These are phyloP conservation scores for Cupressus sempervirens DNA, from an alignment of 75 land plant genomes.

Conservation along the genomic window DNA sequence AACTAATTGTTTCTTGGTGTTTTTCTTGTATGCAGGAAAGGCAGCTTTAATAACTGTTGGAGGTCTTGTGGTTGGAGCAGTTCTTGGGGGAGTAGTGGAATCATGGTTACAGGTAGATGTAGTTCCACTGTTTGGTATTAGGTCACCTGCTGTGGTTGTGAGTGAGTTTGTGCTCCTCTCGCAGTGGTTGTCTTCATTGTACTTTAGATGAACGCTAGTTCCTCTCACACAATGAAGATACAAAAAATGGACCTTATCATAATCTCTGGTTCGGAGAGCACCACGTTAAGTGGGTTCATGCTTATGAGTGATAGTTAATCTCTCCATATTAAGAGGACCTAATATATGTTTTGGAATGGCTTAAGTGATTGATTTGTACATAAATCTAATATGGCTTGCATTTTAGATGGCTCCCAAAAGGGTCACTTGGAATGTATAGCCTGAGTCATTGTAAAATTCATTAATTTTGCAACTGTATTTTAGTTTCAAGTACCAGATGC, in stretches of 20 bases:
- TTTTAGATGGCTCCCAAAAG: conserved; percentile 7
- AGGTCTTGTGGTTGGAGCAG: conserved; percentile 80
- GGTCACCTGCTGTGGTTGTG: conserved; percentile 76
- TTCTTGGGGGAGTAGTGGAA: conserved; percentile 78
- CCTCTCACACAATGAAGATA: neutral
- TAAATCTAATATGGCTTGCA: neutral
- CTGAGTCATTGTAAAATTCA: neutral
- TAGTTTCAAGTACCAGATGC: neutral
- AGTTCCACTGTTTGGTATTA: conserved; percentile 82
- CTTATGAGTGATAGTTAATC: conserved; percentile 1
- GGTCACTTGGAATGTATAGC: conserved; percentile 6
- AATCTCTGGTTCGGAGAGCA: no score
- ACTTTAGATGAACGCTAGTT: conserved; percentile 20
- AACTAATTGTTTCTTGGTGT: neutral
- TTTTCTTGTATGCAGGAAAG: conserved; percentile 56
- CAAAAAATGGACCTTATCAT: conserved; percentile 2
- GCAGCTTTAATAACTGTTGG: conserved; percentile 71
- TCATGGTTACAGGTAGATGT: conserved; percentile 96
- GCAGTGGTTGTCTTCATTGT: conserved; percentile 76
- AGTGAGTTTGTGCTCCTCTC: conserved; percentile 89
- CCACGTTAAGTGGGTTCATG: neutral
- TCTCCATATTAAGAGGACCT: neutral
- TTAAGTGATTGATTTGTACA: conserved; percentile 3
- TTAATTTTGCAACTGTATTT: neutral
- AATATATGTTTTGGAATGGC: neutral